Conservation (phyloP, 176 grass and related monocot genomes). For the Tillandsia fasciculata region DNA sequence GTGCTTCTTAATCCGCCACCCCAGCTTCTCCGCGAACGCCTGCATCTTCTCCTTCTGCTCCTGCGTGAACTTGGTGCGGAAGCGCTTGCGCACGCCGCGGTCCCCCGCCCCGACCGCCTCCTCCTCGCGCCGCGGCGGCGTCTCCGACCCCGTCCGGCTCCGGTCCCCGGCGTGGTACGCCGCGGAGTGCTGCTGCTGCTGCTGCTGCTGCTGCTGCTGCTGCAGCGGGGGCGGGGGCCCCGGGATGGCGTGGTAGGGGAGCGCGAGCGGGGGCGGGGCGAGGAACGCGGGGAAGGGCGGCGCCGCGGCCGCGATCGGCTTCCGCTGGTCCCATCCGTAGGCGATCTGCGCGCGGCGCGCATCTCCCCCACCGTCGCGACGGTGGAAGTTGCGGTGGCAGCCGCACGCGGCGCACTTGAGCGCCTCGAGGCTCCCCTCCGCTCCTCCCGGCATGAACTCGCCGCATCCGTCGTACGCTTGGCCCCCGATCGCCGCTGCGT, state of each 20-base stretch:
- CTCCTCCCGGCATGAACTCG: constrained; percentile 52
- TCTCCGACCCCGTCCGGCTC: constrained; percentile 21
- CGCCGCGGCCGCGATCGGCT: background rate
- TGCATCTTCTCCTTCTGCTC: constrained; percentile 69
- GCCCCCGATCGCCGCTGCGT: constrained; percentile 44
- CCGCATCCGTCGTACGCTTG: constrained; percentile 53
- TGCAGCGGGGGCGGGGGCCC: constrained; percentile 1
- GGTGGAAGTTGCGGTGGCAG: constrained; percentile 87
- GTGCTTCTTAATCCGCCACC: constrained; percentile 54
- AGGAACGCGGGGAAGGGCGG: background rate
- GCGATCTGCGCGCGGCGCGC: background rate
- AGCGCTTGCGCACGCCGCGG: constrained; percentile 26
- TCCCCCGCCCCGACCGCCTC: background rate
- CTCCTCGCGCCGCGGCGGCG: constrained; percentile 34
- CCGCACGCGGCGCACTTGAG: constrained; percentile 55
- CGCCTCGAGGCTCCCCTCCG: constrained; percentile 13
- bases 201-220: constrained; percentile 4
- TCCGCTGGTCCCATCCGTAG: background rate
- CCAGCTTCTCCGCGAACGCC: constrained; percentile 38
- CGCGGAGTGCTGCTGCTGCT: constrained; percentile 16
- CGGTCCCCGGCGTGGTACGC: background rate
- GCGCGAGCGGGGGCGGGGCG: constrained; percentile 21
- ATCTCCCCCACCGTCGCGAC: constrained; percentile 10
- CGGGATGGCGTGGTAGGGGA: constrained; percentile 1
- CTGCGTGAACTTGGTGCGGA: constrained; percentile 51